phyloP scores from a whole-genome alignment of 1,284 basidiomycete genomes.

The Sanghuangporus baumii region DNA sequence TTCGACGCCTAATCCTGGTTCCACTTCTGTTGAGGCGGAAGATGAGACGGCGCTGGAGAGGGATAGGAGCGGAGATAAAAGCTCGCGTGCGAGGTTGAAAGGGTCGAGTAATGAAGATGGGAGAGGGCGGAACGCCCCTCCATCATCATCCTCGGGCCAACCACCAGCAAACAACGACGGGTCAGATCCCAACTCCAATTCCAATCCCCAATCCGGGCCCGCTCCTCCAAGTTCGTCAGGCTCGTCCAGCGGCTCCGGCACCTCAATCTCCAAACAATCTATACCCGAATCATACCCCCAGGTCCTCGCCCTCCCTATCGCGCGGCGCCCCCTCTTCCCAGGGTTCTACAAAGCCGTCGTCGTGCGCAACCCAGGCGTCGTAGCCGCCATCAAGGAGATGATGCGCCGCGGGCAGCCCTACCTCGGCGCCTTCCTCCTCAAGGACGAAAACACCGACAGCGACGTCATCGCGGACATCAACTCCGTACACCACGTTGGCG shows the following conservation, averaged over 20 bases:
- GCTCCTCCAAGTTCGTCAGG: constrained; percentile 24
- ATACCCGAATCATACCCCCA: constrained; percentile 90
- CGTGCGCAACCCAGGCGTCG: constrained; percentile 85
- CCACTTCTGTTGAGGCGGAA: background rate
- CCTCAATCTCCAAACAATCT: constrained; percentile 74
- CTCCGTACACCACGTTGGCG: constrained; percentile 90
- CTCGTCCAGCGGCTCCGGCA: constrained; percentile 24
- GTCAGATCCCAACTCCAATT: constrained; percentile 21
- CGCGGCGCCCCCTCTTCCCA: constrained; percentile 92
- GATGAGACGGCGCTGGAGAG: constrained; percentile 14
- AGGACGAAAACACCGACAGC: constrained; percentile 90
- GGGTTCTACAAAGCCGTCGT: constrained; percentile 98
- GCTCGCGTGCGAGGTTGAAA: constrained; percentile 18
- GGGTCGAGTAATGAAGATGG: constrained; percentile 20
- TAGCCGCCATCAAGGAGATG: constrained; percentile 94
- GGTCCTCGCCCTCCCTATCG: constrained; percentile 93
- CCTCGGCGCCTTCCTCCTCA: constrained; percentile 95
- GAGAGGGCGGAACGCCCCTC: constrained; percentile 20
- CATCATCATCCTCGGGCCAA: constrained; percentile 24
- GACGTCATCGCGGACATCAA: constrained; percentile 89
- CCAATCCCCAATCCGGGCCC: constrained; percentile 19
- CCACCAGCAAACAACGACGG: constrained; percentile 22
- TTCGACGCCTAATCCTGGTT: background rate
- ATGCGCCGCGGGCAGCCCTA: constrained; percentile 97
- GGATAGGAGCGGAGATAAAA: background rate